Conservation (phyloP, 768 basidiomycete species). For the Paxillus ammoniavirescens region DNA sequence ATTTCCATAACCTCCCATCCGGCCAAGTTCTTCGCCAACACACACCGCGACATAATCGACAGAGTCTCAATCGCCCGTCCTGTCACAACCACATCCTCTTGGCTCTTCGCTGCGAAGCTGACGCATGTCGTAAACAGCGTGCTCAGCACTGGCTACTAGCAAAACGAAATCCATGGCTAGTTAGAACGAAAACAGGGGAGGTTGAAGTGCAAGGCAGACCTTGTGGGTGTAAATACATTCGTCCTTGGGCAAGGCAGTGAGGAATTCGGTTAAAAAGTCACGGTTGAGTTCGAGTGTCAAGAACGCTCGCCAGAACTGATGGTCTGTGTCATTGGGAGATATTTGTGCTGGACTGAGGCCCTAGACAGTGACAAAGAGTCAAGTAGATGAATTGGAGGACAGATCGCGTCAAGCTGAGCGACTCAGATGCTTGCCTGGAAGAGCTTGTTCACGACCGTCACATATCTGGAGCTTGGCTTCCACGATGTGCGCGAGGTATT, state of each 20-base stretch:
- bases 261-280: slow-evolving; percentile 39
- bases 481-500: slow-evolving; percentile 6
- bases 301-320: slow-evolving; percentile 52
- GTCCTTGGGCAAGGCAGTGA: slow-evolving; percentile 46
- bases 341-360: slow-evolving; percentile 45
- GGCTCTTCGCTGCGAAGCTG: slow-evolving; percentile 33
- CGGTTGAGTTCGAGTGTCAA: slow-evolving; percentile 53
- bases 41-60: slow-evolving; percentile 41
- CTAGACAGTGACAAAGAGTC: slow-evolving; percentile 21
- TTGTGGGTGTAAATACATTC: slow-evolving; percentile 49
- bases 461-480: slow-evolving; percentile 46
- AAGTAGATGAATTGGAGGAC: neutral
- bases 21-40: slow-evolving; percentile 56
- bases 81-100: slow-evolving; percentile 16
- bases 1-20: slow-evolving; percentile 77
- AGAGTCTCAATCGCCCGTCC: slow-evolving; percentile 52
- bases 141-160: slow-evolving; percentile 50
- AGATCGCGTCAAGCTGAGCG: neutral
- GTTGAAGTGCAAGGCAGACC: slow-evolving; percentile 33
- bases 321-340: slow-evolving; percentile 40
- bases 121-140: slow-evolving; percentile 49
- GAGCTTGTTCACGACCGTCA: slow-evolving; percentile 46
- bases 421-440: slow-evolving; percentile 35
- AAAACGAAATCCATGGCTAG: slow-evolving; percentile 8
- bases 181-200: slow-evolving; percentile 5